Percentiles rank a stretch among this genome's conserved stretches.
Conservation (phyloP, 345 rosid genomes). For the Alliaria petiolata region DNA sequence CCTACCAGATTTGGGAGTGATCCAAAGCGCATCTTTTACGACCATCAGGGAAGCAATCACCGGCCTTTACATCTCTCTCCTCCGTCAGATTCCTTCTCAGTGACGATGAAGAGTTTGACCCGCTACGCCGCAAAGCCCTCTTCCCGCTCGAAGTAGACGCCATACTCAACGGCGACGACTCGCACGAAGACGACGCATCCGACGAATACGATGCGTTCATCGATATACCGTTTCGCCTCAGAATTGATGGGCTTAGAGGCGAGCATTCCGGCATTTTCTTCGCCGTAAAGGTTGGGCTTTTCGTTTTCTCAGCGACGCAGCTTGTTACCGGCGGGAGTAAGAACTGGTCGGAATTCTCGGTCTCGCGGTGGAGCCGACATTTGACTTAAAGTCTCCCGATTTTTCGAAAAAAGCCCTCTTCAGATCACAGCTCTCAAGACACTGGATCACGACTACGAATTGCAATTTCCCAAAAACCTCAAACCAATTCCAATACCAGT, state of each 20-base stretch:
- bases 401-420: background rate
- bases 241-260: conserved; percentile 31
- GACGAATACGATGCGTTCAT: conserved; percentile 66
- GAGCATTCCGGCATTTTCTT: conserved; percentile 27
- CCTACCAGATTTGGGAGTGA: conserved; percentile 70
- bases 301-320: conserved; percentile 37
- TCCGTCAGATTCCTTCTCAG: conserved; percentile 43
- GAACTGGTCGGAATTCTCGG: conserved; percentile 69
- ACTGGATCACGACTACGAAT: background rate
- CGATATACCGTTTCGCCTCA: conserved; percentile 44
- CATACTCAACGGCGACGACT: conserved; percentile 54
- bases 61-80: conserved; percentile 32
- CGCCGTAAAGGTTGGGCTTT: conserved; percentile 6
- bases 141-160: conserved; percentile 55
- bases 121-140: conserved; percentile 30
- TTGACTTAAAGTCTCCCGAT: too few species aligned
- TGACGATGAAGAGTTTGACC: conserved; percentile 23
- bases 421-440: background rate
- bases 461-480: background rate
- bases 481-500: conserved; percentile 7
- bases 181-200: conserved; percentile 71
- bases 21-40: conserved; percentile 79
- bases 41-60: conserved; percentile 40
- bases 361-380: too few species aligned
- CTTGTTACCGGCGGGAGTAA: conserved; percentile 70